Evolutionary conservation across 1,284 basidiomycete species (phyloP).

Genomic region (Pisolithus thermaeus): DNA sequence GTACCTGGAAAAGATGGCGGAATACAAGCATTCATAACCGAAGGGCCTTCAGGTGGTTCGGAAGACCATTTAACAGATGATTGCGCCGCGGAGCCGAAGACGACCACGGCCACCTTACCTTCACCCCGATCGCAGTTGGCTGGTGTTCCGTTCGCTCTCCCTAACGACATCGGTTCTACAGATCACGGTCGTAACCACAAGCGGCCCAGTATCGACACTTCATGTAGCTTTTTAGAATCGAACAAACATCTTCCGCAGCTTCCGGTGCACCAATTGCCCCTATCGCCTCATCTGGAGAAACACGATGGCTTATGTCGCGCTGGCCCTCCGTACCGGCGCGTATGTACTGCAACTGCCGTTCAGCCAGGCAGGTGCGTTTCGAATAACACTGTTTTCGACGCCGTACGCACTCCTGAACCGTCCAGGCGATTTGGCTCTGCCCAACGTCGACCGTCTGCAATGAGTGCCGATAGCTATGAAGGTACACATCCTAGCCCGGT

Average conservation of each 20-base stretch:
- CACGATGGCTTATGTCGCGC: slow-evolving; percentile 12
- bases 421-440: slow-evolving; percentile 24
- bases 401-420: slow-evolving; percentile 23
- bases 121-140: slow-evolving; percentile 24
- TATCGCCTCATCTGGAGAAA: slow-evolving; percentile 15
- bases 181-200: slow-evolving; percentile 23
- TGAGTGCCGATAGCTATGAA: slow-evolving; percentile 20
- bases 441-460: slow-evolving; percentile 13
- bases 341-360: slow-evolving; percentile 10
- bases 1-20: slow-evolving; percentile 16
- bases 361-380: slow-evolving; percentile 29
- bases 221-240: slow-evolving; percentile 11
- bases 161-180: slow-evolving; percentile 23
- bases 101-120: slow-evolving; percentile 31
- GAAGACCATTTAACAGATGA: slow-evolving; percentile 29
- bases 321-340: slow-evolving; percentile 13
- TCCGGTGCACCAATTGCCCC: slow-evolving; percentile 18
- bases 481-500: slow-evolving; percentile 19
- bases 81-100: slow-evolving; percentile 32
- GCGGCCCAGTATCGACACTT: slow-evolving; percentile 8
- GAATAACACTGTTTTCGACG: slow-evolving; percentile 28
- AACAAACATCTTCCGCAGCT: slow-evolving; percentile 10
- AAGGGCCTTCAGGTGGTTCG: slow-evolving; percentile 20
- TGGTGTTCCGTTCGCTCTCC: slow-evolving; percentile 26
- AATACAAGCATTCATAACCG: slow-evolving; percentile 24